These are phyloP conservation scores for Penicillium herquei DNA, from an alignment of 495 filamentous ascomycete species.

Conservation along the genomic window DNA sequence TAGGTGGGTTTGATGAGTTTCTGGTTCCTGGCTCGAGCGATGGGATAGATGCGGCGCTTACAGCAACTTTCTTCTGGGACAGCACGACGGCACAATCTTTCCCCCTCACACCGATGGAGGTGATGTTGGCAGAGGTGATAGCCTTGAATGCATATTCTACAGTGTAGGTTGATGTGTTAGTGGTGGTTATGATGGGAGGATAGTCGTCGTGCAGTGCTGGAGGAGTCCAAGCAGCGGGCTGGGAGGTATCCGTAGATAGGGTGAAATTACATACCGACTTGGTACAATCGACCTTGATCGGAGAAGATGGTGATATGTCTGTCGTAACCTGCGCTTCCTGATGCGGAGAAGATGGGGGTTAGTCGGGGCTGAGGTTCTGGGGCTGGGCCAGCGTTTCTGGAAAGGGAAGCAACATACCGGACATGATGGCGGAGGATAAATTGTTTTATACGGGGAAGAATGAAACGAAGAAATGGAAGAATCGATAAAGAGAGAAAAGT, in stretches of 20 bases:
- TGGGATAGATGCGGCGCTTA: conserved; percentile 48
- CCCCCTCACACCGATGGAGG: conserved; percentile 90
- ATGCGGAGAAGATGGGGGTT: conserved; percentile 31
- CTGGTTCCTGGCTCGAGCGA: too few species aligned
- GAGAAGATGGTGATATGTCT: conserved; percentile 99
- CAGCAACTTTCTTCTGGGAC: conserved; percentile 99
- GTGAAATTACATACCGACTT: conserved; percentile 82
- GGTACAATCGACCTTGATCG: conserved; percentile 94
- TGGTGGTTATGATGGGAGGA: conserved; percentile 13
- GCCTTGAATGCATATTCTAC: conserved; percentile 99
- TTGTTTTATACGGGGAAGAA: conserved; percentile 8
- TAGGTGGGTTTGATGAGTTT: background rate
- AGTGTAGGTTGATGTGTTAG: conserved; percentile 24
- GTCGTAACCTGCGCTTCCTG: conserved; percentile 94
- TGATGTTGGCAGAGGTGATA: conserved; percentile 98
- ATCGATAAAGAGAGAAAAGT: conserved; percentile 10
- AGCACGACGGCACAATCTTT: conserved; percentile 96
- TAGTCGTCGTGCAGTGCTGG: background rate
- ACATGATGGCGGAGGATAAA: conserved; percentile 35
- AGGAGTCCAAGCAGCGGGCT: background rate
- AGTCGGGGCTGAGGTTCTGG: conserved; percentile 41
- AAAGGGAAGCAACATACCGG: conserved; percentile 31
- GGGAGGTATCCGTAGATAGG: background rate
- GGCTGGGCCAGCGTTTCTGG: conserved; percentile 12
- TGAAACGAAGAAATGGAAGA: conserved; percentile 1